These are phyloP conservation scores for Trifolium pratense DNA, from an alignment of 306 rosid genomes.

Conservation along the genomic window DNA sequence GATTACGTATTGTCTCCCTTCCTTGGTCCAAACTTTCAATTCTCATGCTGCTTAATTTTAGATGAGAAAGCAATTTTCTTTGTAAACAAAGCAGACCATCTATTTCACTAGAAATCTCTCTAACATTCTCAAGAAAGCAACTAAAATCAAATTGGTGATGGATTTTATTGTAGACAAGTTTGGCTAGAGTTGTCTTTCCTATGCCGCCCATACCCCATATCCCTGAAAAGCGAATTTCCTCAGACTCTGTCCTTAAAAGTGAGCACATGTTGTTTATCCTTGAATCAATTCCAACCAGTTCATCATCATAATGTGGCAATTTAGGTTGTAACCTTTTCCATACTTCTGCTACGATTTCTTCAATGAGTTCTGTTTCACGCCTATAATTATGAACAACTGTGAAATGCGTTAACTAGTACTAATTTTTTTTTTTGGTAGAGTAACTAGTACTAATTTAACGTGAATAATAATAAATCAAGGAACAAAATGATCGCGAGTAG, in stretches of 20 bases:
- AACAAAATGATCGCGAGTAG: no score
- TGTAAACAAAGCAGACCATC: conserved; percentile 37
- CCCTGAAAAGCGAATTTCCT: conserved; percentile 41
- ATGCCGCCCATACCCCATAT: conserved; percentile 47
- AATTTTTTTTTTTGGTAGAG: no score
- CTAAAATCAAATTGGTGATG: conserved; percentile 32
- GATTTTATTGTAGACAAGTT: conserved; percentile 26
- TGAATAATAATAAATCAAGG: no score
- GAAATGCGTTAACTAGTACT: neutral
- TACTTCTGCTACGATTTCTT: conserved; percentile 39
- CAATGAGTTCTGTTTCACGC: conserved; percentile 38
- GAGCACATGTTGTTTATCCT: neutral
- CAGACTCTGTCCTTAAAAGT: neutral
- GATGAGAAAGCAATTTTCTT: conserved; percentile 8
- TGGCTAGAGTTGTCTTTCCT: conserved; percentile 52
- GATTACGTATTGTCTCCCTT: conserved; percentile 8
- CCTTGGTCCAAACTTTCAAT: conserved; percentile 22
- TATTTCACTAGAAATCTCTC: conserved; percentile 36
- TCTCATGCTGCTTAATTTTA: neutral
- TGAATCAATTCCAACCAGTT: conserved; percentile 41
- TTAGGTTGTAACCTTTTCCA: conserved; percentile 28
- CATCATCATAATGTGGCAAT: conserved; percentile 26
- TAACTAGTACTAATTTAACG: no score
- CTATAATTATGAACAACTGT: neutral
- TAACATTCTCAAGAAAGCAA: conserved; percentile 38